Evolutionary conservation across 441 rosid species (phyloP), one percentile per base, ranked within the genome.

Genomic region (Arabidopsis hybrid): DNA sequence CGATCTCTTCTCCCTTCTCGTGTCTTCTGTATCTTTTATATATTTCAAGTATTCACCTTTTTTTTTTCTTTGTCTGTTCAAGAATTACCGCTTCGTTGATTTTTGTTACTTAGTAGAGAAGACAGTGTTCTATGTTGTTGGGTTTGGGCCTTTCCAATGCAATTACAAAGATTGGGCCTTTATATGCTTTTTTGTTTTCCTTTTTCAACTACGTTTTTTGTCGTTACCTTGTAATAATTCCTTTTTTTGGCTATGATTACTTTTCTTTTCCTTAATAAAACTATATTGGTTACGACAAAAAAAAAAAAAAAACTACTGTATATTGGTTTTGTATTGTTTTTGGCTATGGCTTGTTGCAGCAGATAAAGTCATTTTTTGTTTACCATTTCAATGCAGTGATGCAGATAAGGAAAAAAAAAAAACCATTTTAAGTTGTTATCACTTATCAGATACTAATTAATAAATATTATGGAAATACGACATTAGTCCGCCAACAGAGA

Each of bases 31-130:
- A 0, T 59, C 29, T 65, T 29, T 21, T 38, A 31, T 47, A 18
- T 71, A 16, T 31, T 16, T 17, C 39, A 61, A 31, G 35, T 29
- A 61, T 8, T 71, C 75, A 61, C 14, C 11, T 4, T 9, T 16
- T 29, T 49, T 55, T 11, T 35, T 3, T 12, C n/a, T 40, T 49
- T 5, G 34, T 62, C 40, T 47, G 34, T 21, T 5, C 49, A 55
- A 6, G 6, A 26, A 3, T 65, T 65, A 57, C 77, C 59, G 71
- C 71, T 60, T 46, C 77, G 8, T 26, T 73, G 32, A 63, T 21
- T 46, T 49, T 8, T 73, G 71, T 73, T 65, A 57, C 70, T 73
- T 73, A 12, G 35, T 14, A 1, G 59, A 73, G 77, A 65, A 73
- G 77, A 65, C 52, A 57, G 50, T 18, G 66, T 43, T 57, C 26